Base-by-base conservation (phyloP, 768 basidiomycete species). In the Cantharellus cinnabarinus region DNA sequence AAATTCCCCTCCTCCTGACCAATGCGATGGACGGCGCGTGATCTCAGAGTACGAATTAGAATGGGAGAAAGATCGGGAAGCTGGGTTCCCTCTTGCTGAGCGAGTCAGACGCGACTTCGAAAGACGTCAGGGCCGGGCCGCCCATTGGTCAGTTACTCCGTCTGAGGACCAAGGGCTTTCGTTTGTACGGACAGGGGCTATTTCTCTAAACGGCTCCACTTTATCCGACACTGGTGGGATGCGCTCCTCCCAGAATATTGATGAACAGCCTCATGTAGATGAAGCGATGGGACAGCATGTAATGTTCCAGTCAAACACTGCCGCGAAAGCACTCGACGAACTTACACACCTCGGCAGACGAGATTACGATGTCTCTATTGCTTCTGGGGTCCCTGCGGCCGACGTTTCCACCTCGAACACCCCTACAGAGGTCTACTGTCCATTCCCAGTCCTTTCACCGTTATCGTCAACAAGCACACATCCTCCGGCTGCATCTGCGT, bases 41-140 rank as follows among this genome's bases (percentile, higher is more conserved):
- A 57, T 3, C 61, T 39, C 63, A 61, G 64, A 14, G 67, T 70
- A 57, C 66, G 53, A 68, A 68, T 70, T 62, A 42, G 54, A 60
- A 51, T 75, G 74, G 74, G 73, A 74, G 50, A 70, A 71, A 34
- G 75, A 77, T 59, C 71, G 74, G 41, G 68, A 71, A 50, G 67
- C 69, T 42, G 76, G 76, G 3, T 62, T 75, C 5, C 68, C 71
- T 54, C 65, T 77, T 60, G 71, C 73, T 56, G 71, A 74, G 61
- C 68, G 74, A 59, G 71, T 71, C 2, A 50, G 62, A 14, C 61
- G 66, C 20, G 67, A 70, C 54, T 65, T 63, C 37, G 67, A 66
- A 62, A 66, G 71, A 66, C 70, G 59, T 68, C 66, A 51, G 68
- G 62, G 53, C 73, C 60, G 72, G 54, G 70, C 64, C 55, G 29